Conservation (phyloP, 148 eudicot species). For the Chenopodium suecicum region DNA sequence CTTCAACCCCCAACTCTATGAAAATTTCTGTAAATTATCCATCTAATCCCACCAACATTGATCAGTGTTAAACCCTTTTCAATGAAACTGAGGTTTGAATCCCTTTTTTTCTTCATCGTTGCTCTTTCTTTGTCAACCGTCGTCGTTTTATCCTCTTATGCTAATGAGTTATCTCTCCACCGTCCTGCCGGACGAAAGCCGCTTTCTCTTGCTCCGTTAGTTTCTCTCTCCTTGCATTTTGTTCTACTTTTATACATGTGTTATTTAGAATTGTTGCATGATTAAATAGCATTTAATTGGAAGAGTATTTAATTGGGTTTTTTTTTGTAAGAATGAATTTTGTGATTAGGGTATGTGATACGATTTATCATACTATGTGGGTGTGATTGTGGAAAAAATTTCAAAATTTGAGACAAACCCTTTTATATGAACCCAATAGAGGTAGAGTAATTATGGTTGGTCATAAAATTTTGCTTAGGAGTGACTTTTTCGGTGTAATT, state of each 20-base stretch:
- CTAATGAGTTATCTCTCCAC: conserved; percentile 5
- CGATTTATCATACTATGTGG: neutral
- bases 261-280: no score
- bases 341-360: neutral
- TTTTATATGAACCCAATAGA: neutral
- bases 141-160: conserved; percentile 25
- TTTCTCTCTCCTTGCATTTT: neutral
- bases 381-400: neutral
- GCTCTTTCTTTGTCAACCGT: conserved; percentile 2
- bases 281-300: no score
- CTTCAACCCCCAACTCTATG: neutral
- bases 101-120: conserved; percentile 1
- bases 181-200: conserved; percentile 18
- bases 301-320: neutral
- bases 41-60: neutral
- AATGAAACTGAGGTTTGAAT: conserved; percentile 24
- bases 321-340: neutral
- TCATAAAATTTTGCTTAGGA: neutral
- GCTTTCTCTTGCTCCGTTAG: conserved; percentile 25
- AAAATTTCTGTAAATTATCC: no score
- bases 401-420: neutral
- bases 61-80: conserved; percentile 10
- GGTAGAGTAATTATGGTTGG: neutral
- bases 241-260: neutral
- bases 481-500: neutral